Evolutionary conservation across 2,329 filamentous ascomycete genomes (phyloP).

Genomic region (Verticillium nubilum): DNA sequence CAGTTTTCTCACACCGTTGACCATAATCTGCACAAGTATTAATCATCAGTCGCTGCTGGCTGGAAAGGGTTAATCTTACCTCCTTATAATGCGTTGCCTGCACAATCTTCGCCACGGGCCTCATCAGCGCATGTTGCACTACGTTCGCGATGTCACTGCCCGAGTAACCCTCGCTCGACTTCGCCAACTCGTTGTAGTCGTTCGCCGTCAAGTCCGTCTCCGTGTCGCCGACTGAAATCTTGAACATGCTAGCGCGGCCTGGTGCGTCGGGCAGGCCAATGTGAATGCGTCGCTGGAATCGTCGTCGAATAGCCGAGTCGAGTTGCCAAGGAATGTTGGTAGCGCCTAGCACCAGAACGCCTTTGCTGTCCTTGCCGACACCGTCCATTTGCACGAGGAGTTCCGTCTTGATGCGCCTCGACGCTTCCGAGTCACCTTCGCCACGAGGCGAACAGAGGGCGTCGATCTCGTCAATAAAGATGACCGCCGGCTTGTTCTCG

Average conservation of each 20-base stretch:
- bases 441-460: slow-evolving; percentile 87
- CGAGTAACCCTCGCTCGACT: slow-evolving; percentile 87
- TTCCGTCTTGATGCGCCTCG: slow-evolving; percentile 95
- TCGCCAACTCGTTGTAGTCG: slow-evolving; percentile 76
- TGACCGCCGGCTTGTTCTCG: slow-evolving; percentile 96
- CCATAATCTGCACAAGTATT: slow-evolving; percentile 51
- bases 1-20: slow-evolving; percentile 61
- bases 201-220: slow-evolving; percentile 74
- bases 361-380: slow-evolving; percentile 90
- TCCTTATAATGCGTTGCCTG: slow-evolving; percentile 97
- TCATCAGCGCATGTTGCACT: slow-evolving; percentile 95
- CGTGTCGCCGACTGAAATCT: slow-evolving; percentile 87
- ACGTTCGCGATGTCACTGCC: slow-evolving; percentile 94
- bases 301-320: slow-evolving; percentile 88
- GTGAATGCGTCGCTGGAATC: slow-evolving; percentile 94
- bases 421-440: slow-evolving; percentile 97
- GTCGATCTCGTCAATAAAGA: slow-evolving; percentile 98
- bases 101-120: slow-evolving; percentile 93
- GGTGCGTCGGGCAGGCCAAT: slow-evolving; percentile 86
- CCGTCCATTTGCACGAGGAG: slow-evolving; percentile 99
- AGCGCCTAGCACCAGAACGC: slow-evolving; percentile 88
- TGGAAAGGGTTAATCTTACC: slow-evolving; percentile 42
- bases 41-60: slow-evolving; percentile 1
- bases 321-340: slow-evolving; percentile 99
- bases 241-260: slow-evolving; percentile 91